A percentile compares a stretch with the other conserved stretches of the same genome.
Evolutionary conservation across 2,329 filamentous ascomycete species (phyloP).

Genomic region (Curvularia verruculosa): DNA sequence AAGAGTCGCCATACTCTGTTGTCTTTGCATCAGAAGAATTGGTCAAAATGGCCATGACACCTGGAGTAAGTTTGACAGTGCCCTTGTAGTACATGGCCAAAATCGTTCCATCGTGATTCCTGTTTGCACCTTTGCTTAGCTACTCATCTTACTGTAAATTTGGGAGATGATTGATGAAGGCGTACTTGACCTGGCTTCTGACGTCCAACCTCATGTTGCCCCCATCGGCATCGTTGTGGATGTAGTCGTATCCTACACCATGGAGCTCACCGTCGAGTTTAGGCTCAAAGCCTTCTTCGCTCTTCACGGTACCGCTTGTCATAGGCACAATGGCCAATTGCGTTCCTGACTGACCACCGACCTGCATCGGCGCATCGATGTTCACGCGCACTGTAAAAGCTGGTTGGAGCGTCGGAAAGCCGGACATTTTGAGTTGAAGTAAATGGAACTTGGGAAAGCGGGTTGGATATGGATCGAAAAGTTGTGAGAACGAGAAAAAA

Average conservation of each 20-base stretch:
- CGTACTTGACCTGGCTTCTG: constrained; percentile 34
- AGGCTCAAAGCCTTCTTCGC: constrained; percentile 38
- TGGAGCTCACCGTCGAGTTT: constrained; percentile 38
- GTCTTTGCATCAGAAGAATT: constrained; percentile 33
- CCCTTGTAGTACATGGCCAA: constrained; percentile 46
- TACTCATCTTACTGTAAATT: too few relatives aligned
- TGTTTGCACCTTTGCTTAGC: background rate
- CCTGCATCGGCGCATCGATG: constrained; percentile 36
- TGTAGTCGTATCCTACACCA: constrained; percentile 43
- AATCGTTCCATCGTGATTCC: constrained; percentile 30
- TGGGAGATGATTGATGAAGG: background rate
- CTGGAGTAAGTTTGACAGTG: constrained; percentile 31
- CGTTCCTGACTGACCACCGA: constrained; percentile 33
- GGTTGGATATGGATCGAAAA: background rate
- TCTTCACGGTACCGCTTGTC: constrained; percentile 40
- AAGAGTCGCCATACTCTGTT: constrained; percentile 39
- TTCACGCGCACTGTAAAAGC: constrained; percentile 40
- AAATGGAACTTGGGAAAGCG: background rate
- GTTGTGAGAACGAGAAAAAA: background rate
- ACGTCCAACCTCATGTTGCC: constrained; percentile 41
- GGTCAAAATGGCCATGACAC: constrained; percentile 32
- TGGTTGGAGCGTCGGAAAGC: constrained; percentile 38
- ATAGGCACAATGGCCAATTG: constrained; percentile 39
- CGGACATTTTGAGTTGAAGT: constrained; percentile 21
- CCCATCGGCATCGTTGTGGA: constrained; percentile 37